These are phyloP conservation scores for Monosporozyma solicola DNA, from an alignment of 805 yeast species.

Conservation along the genomic window DNA sequence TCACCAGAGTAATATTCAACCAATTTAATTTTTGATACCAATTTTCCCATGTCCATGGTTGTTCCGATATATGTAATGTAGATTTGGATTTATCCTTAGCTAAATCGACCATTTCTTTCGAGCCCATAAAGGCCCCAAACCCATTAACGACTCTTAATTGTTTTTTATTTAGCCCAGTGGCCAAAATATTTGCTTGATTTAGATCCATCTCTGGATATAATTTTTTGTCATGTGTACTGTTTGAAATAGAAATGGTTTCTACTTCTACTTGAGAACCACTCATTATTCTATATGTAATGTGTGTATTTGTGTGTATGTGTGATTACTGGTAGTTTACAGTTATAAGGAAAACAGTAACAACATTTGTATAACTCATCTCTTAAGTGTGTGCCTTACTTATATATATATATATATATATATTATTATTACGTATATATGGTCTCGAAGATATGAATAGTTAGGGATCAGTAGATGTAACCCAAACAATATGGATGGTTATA, in stretches of 20 bases:
- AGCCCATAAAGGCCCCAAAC: slow-evolving; percentile 75
- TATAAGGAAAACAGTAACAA: neutral
- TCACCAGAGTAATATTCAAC: slow-evolving; percentile 61
- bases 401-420: too few species aligned
- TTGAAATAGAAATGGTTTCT: neutral
- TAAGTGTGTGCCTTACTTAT: too few species aligned
- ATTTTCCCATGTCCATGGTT: slow-evolving; percentile 65
- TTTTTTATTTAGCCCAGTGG: slow-evolving; percentile 71
- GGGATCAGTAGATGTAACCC: neutral
- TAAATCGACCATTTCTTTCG: slow-evolving; percentile 55
- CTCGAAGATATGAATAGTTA: neutral
- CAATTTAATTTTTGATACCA: slow-evolving; percentile 74
- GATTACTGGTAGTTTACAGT: neutral
- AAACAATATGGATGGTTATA: neutral
- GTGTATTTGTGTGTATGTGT: neutral
- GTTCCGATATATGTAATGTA: slow-evolving; percentile 55
- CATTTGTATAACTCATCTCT: too few species aligned
- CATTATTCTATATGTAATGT: neutral
- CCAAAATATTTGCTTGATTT: slow-evolving; percentile 64
- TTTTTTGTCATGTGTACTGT: neutral
- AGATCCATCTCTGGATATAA: slow-evolving; percentile 40
- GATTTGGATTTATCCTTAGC: neutral
- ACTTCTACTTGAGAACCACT: neutral
- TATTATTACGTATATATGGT: neutral
- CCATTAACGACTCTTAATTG: slow-evolving; percentile 69